Evolutionary conservation across 352 stramenopile genomes (phyloP), one percentile per base, ranked within the genome.

Genomic region (Phytopythium mirpurense): DNA sequence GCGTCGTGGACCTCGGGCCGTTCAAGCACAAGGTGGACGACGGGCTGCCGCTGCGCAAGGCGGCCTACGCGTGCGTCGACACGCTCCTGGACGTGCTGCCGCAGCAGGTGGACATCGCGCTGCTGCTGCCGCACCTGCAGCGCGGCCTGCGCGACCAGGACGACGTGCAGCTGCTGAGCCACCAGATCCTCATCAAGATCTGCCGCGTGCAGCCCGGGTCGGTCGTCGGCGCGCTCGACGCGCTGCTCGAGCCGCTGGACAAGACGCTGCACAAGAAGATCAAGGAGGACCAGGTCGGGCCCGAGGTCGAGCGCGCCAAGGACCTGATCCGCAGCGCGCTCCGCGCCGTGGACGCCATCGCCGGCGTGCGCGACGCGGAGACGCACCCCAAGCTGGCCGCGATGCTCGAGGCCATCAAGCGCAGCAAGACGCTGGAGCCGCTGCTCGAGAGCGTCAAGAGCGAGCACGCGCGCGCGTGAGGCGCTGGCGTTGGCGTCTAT

Each of bases 21-120:
- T 99, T 99, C 74, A 99, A 98, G 65, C 96, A 99, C 67, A 98
- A 96, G 56, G 96, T 99, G 29, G 86, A 96, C 51, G 86, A 96
- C 64, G 86, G 82, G 1, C 66, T 96, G 15, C 78, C 83, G 44
- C 65, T 96, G 44, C 86, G 86, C 38, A 96, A 96, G 67, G 90
- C 96, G 27, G 83, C 95, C 10, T 96, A 99, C 46, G 90, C 93
- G 24, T 98, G 96, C 63, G 84, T 98, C 32, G 91, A 98, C 57
- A 99, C 96, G 11, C 86, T 98, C 40, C 70, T 99, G 11, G 94
- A 98, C 52, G 90, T 89, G 46, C 74, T 98, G 7, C 95, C 94
- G 9, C 74, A 94, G 45, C 88, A 90, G 54, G 60, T 99, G 35
- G 94, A 98, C 42, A 85, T 98, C 29, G 75, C 61, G 9, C 67